phyloP scores from a whole-genome alignment of 805 yeast genomes.

The Kodamaea hsintzibuensis region DNA sequence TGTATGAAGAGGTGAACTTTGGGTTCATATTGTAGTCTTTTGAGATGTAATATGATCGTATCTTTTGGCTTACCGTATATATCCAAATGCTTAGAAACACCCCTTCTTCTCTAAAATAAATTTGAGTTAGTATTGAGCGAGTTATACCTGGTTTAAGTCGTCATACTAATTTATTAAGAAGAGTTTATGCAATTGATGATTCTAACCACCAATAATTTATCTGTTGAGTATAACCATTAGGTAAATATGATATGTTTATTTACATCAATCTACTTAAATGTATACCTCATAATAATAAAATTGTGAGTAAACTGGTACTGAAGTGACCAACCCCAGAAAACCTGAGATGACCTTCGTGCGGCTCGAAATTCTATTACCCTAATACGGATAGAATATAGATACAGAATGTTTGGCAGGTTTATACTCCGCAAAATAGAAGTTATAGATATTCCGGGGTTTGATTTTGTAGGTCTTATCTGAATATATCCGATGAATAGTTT shows the following conservation, averaged over 20 bases:
- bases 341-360: constrained; percentile 13
- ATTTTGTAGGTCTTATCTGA: not conserved
- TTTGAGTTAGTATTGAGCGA: not conserved
- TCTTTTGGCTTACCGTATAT: no score
- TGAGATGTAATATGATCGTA: no score
- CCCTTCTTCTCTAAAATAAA: no score
- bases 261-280: not conserved
- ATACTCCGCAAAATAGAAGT: constrained; percentile 3
- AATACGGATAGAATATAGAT: constrained; percentile 5
- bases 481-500: not conserved
- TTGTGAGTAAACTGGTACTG: not conserved
- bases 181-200: not conserved
- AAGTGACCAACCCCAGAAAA: constrained; percentile 3
- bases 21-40: not conserved
- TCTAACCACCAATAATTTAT: no score
- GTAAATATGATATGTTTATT: not conserved
- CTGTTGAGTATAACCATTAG: not conserved
- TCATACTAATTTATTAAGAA: not conserved
- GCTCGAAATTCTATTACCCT: constrained; percentile 3
- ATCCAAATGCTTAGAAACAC: no score
- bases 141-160: not conserved
- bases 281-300: not conserved
- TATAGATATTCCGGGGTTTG: not conserved
- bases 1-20: constrained; percentile 4
- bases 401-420: not conserved